Conservation (phyloP, 1,284 basidiomycete species). For the Singerocomus inundabilis region DNA sequence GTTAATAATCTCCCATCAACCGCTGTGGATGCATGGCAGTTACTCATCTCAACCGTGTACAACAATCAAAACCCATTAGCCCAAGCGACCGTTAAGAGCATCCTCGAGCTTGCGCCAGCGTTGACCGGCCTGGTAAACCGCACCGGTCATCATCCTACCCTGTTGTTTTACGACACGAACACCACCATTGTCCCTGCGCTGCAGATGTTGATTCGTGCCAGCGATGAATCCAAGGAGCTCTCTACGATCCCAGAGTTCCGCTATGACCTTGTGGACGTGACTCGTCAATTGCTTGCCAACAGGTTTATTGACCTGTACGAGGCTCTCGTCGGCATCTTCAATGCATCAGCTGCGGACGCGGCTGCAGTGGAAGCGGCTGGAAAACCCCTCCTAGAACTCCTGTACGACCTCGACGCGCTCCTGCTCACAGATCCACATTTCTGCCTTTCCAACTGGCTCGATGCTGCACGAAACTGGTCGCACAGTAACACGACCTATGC, state of each 20-base stretch:
- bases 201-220: constrained; percentile 35
- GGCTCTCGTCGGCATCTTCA: constrained; percentile 33
- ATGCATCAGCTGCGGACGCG: constrained; percentile 20
- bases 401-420: constrained; percentile 39
- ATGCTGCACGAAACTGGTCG: constrained; percentile 35
- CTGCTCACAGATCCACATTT: constrained; percentile 38
- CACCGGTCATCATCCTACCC: constrained; percentile 36
- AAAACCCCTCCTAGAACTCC: constrained; percentile 31
- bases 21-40: constrained; percentile 38
- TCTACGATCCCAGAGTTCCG: constrained; percentile 36
- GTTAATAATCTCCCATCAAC: constrained; percentile 27
- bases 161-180: constrained; percentile 41
- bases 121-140: constrained; percentile 36
- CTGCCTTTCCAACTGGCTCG: constrained; percentile 40
- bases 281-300: constrained; percentile 43
- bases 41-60: constrained; percentile 41
- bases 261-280: constrained; percentile 43
- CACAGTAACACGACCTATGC: constrained; percentile 34
- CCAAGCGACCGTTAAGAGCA: constrained; percentile 42
- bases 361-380: constrained; percentile 25
- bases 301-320: constrained; percentile 39
- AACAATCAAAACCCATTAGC: constrained; percentile 35
- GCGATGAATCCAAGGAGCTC: constrained; percentile 21
- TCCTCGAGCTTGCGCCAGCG: constrained; percentile 38
- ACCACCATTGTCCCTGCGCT: constrained; percentile 39